Percentiles rank a stretch among this genome's conserved stretches.
Evolutionary conservation across 768 basidiomycete genomes (phyloP).

Genomic region (Lentinula detonsa): DNA sequence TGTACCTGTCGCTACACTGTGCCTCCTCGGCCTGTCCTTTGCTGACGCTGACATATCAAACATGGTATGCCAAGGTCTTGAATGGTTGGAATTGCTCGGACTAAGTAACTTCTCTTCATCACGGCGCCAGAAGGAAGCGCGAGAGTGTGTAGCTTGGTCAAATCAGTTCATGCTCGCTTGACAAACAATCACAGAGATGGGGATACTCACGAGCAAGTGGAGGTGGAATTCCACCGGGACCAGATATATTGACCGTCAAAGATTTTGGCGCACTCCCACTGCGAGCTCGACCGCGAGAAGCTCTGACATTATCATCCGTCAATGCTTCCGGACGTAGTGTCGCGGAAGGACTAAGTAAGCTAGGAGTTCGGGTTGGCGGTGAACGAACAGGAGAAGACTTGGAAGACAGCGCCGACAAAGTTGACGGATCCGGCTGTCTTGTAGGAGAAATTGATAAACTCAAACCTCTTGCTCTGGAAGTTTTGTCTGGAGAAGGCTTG

Average conservation of each 20-base stretch:
- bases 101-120: not conserved
- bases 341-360: not conserved
- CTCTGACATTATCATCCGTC: not conserved
- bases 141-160: not conserved
- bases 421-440: not conserved
- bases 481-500: not conserved
- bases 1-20: not conserved
- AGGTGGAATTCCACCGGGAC: not conserved
- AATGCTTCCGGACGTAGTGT: not conserved
- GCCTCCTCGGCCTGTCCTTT: not conserved
- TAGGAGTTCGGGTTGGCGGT: not conserved
- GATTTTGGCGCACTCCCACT: not conserved
- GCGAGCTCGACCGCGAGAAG: not conserved
- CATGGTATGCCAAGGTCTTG: conserved; percentile 1
- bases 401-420: not conserved
- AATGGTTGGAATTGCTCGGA: not conserved
- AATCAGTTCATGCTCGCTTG: too few relatives aligned
- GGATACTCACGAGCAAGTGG: not conserved
- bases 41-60: not conserved
- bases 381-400: not conserved
- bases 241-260: not conserved
- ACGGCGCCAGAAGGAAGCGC: not conserved
- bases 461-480: not conserved
- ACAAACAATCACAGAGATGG: not conserved
- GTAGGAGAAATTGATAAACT: not conserved